Base-by-base conservation (phyloP, 176 grass and related monocot species). In the Bolboschoenus planiculmis region DNA sequence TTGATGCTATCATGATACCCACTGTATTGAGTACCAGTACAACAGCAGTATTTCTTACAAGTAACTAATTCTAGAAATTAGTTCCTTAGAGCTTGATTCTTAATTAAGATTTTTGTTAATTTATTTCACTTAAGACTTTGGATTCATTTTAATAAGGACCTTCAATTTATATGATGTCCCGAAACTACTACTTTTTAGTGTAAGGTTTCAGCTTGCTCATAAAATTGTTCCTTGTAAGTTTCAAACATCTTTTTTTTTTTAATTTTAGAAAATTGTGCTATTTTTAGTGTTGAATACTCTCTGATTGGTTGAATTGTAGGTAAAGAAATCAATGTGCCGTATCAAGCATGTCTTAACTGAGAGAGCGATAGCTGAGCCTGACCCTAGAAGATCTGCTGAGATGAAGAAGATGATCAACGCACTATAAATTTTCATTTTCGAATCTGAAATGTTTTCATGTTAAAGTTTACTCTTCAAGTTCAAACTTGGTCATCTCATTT, bases 281-380 rank as follows among this genome's bases (percentile, higher is more conserved):
- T 82, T 65, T 48, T 50, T 78, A 1, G 44, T 66, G 80, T 43
- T 61, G 53, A 44, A 14, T 24, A 6, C 1, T 66, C 15, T 81
- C 5, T 60, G 27, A 20, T 36, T 63, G 80, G 42, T 50, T 74
- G 67, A 65, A 90, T 88, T 90, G 80, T 55, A 95, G 96, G 92
- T 90, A 46, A 90, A 93, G 35, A 95, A 88, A 83, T 90, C 92
- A 13, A 91, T 93, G 96, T 99, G 96, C 36, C 85, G 96, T 40
- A 95, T 95, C 74, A 99, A 99, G 82, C 96, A 99, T 77, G 96
- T 99, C n/a, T 84, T 95, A 84, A 95, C 92, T 0, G 92, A 99
- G 89, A 89, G 96, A 62, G 96, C 92, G 26, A 95, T 95, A 85
- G 92, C 89, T 11, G 96, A 99, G 15, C 92, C 90, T 60, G 96